phyloP scores from a whole-genome alignment of 108 stramenopile genomes.

The Nannochloropsis oceanica region DNA sequence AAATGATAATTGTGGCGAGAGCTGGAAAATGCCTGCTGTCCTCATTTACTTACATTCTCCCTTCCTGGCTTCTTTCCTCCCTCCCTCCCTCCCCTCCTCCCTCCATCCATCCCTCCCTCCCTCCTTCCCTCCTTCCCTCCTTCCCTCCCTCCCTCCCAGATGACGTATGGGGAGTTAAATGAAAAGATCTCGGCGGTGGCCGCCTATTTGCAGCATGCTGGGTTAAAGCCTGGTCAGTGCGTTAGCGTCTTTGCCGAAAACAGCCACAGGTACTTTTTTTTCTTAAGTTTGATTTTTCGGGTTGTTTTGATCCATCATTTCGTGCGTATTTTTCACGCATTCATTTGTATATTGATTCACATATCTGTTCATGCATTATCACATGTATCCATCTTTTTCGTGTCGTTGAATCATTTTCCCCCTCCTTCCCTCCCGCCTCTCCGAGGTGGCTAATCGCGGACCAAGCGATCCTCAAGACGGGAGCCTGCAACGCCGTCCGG shows the following conservation, averaged over 20 bases:
- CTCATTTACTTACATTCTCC: not conserved
- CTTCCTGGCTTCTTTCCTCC: too few relatives aligned
- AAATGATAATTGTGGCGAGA: too few relatives aligned
- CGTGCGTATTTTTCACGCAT: too few relatives aligned
- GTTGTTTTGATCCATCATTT: too few relatives aligned
- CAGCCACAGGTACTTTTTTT: conserved; percentile 19
- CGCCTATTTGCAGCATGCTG: not conserved
- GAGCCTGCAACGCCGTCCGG: conserved; percentile 27
- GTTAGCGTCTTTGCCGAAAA: conserved; percentile 26
- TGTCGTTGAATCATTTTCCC: not conserved
- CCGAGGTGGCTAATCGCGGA: conserved; percentile 5
- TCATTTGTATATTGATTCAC: not conserved
- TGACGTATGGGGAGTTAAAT: not conserved
- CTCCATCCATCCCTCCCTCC: too few relatives aligned
- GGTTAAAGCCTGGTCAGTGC: conserved; percentile 1
- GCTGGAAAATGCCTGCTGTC: too few relatives aligned
- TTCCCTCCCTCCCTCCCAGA: too few relatives aligned
- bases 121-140: too few relatives aligned
- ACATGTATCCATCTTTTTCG: not conserved
- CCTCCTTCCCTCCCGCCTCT: not conserved
- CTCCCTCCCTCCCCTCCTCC: too few relatives aligned
- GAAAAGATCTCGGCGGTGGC: not conserved
- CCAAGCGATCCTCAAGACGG: conserved; percentile 18
- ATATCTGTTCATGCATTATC: not conserved
- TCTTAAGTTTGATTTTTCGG: not conserved